Conservation (phyloP, 2,329 filamentous ascomycete species). For the Epichloe elymi region DNA sequence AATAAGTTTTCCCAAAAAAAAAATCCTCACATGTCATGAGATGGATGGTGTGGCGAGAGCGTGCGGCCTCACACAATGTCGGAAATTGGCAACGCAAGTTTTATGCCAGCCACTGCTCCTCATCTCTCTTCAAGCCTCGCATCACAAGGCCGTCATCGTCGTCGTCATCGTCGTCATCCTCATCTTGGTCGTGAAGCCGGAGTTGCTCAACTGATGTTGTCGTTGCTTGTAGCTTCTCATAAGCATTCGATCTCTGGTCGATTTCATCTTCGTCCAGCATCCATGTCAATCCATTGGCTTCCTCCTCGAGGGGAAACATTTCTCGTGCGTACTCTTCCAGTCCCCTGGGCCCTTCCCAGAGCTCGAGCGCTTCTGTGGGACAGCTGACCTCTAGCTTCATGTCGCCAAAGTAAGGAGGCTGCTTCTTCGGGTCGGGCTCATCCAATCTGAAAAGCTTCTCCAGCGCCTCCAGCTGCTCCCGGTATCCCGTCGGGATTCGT, state of each 20-base stretch:
- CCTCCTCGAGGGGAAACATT: conserved; percentile 88
- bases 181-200: conserved; percentile 28
- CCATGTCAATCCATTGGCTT: conserved; percentile 87
- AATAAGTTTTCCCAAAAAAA: neutral
- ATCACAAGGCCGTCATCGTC: conserved; percentile 47
- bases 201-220: conserved; percentile 25
- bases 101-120: conserved; percentile 47
- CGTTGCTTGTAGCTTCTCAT: conserved; percentile 22
- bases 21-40: neutral
- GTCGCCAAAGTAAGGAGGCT: conserved; percentile 52
- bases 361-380: conserved; percentile 59
- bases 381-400: conserved; percentile 45
- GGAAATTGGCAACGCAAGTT: neutral
- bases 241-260: conserved; percentile 15
- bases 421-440: conserved; percentile 38
- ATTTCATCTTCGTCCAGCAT: conserved; percentile 52
- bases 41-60: neutral
- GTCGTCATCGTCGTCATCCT: conserved; percentile 32
- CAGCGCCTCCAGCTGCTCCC: conserved; percentile 65
- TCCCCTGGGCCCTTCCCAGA: conserved; percentile 86
- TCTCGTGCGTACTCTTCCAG: conserved; percentile 92
- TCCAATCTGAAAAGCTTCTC: conserved; percentile 44
- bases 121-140: conserved; percentile 41
- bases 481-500: conserved; percentile 75
- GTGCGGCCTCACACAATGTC: neutral